Evolutionary conservation across 2,329 filamentous ascomycete species (phyloP).

Genomic region (Dothideomycetes sp.): DNA sequence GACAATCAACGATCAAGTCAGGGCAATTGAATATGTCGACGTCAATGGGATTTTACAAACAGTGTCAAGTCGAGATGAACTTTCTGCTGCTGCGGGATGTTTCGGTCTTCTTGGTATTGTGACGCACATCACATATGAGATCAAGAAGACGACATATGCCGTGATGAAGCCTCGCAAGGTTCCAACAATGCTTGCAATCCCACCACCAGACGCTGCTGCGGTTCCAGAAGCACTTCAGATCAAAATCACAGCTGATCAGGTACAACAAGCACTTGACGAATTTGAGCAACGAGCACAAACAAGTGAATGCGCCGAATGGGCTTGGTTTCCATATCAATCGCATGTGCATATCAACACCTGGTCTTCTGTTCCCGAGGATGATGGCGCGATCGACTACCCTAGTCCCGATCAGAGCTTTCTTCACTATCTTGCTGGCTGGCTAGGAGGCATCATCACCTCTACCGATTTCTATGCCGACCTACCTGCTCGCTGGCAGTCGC

Average conservation of each 20-base stretch:
- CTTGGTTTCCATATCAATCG: conserved; percentile 38
- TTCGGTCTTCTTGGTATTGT: conserved; percentile 40
- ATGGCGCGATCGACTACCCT: conserved; percentile 27
- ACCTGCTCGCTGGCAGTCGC: conserved; percentile 8
- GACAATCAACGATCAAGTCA: conserved; percentile 35
- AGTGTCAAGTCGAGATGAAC: conserved; percentile 27
- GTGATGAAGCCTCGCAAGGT: conserved; percentile 33
- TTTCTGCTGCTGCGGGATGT: conserved; percentile 31
- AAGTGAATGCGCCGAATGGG: conserved; percentile 36
- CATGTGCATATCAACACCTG: conserved; percentile 37
- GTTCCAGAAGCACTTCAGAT: conserved; percentile 24
- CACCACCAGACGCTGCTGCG: conserved; percentile 17
- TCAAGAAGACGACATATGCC: conserved; percentile 38
- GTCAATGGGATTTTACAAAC: conserved; percentile 30
- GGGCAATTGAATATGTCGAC: conserved; percentile 38
- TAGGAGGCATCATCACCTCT: conserved; percentile 20
- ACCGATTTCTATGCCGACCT: conserved; percentile 8
- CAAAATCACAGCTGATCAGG: conserved; percentile 12
- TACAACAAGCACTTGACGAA: conserved; percentile 21
- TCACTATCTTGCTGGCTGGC: conserved; percentile 20
- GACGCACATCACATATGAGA: conserved; percentile 38
- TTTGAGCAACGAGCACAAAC: conserved; percentile 24
- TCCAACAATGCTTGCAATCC: conserved; percentile 32
- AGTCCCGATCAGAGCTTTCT: conserved; percentile 16
- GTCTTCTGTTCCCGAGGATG: conserved; percentile 17